These are phyloP conservation scores for Lyophyllum semitale DNA, from an alignment of 768 basidiomycete genomes.

Conservation along the genomic window DNA sequence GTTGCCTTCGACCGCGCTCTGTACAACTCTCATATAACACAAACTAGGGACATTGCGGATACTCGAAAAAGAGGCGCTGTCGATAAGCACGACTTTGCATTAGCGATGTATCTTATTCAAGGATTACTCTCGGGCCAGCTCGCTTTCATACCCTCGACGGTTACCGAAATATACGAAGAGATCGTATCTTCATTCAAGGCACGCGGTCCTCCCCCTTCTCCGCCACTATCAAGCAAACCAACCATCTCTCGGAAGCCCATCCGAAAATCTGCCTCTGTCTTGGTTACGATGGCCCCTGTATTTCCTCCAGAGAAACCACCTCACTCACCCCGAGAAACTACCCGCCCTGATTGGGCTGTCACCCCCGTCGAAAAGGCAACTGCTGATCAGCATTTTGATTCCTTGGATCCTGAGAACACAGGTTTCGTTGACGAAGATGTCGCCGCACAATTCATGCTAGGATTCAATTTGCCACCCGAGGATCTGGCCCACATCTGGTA, in stretches of 20 bases:
- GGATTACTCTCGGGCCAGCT: constrained; percentile 36
- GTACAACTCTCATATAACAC: neutral
- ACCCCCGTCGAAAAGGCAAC: constrained; percentile 27
- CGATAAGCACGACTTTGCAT: constrained; percentile 66
- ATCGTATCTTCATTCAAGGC: constrained; percentile 17
- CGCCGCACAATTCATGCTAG: constrained; percentile 32
- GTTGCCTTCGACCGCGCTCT: constrained; percentile 12
- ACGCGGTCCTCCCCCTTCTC: neutral
- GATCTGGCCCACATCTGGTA: constrained; percentile 40
- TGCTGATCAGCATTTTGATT: constrained; percentile 31
- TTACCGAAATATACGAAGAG: constrained; percentile 32
- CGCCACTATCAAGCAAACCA: neutral
- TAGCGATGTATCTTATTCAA: constrained; percentile 69
- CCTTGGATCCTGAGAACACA: constrained; percentile 27
- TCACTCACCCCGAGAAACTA: neutral
- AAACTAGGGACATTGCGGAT: constrained; percentile 60
- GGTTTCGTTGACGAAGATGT: constrained; percentile 35
- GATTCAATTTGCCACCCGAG: constrained; percentile 30
- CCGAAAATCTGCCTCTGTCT: neutral
- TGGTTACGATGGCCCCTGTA: neutral
- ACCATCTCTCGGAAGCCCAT: neutral
- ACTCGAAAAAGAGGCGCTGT: constrained; percentile 58
- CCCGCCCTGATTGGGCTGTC: constrained; percentile 25
- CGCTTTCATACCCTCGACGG: constrained; percentile 28
- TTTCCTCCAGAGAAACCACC: neutral